Evolutionary conservation across 345 rosid genomes (phyloP), one percentile per base, ranked within the genome.

Genomic region (Salix purpurea): DNA sequence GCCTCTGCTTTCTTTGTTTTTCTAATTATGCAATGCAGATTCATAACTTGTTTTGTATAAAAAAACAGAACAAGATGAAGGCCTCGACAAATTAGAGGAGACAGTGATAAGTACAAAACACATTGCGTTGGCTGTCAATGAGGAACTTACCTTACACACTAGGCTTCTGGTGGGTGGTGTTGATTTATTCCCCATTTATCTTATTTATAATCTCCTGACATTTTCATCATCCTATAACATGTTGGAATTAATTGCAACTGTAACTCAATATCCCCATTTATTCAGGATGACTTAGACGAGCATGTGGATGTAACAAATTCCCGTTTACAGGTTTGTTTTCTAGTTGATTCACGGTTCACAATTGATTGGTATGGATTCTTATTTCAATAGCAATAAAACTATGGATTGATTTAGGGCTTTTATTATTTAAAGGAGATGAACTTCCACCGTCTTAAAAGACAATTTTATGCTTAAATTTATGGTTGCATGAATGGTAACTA

Each of bases 1-100:
- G 6, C 37, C 37, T 34, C n/a, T 42, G 64, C 14, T 9, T 30
- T 23, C 21, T 18, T 23, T 44, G 60, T 68, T 21, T 19, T 30
- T 24, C 24, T 34, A 2, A 46, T 10, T 6, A 48, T 16, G 46
- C 44, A 39, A 65, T 37, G 15, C 9, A 6, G 42, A 65, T 75
- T 46, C 76, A 64, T 34, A 56, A 28, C 13, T 62, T 14, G 11
- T 65, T 16, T 75, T 58, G 14, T 16, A 18, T 61, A 39, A 69
- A 58, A 50, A 52, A 88, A 74, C 91, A 96, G 99, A 96, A 83
- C 99, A 96, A 94, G 99, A 96, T 75, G 99, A 96, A 77, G 99
- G 97, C 68, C 97, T 96, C 76, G 99, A 88, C 85, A 81, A 92
- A 83, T 85, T 96, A 85, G 97, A 94, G 84, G 95, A 82, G 77